These are phyloP conservation scores for Epichloe aotearoae DNA, from an alignment of 2,329 filamentous ascomycete species.

Conservation along the genomic window DNA sequence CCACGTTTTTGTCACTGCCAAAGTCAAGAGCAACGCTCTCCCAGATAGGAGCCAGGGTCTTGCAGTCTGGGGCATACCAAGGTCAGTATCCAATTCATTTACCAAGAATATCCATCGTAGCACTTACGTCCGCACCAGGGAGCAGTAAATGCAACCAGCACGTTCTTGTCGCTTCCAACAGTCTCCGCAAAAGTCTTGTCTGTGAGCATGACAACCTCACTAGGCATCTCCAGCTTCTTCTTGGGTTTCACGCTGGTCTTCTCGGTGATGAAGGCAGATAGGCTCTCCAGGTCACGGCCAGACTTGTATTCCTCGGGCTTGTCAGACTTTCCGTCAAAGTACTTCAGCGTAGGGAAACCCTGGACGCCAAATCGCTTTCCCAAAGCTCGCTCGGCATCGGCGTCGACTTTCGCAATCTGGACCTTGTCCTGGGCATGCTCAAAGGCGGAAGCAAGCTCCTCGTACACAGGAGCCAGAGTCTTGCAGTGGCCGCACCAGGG, in stretches of 20 bases:
- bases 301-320: slow-evolving; percentile 75
- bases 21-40: slow-evolving; percentile 78
- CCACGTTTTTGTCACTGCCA: slow-evolving; percentile 58
- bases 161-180: slow-evolving; percentile 76
- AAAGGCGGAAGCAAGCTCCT: slow-evolving; percentile 70
- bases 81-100: neutral
- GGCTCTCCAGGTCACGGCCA: slow-evolving; percentile 75
- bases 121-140: slow-evolving; percentile 96
- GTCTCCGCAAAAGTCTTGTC: slow-evolving; percentile 65
- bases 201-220: slow-evolving; percentile 65
- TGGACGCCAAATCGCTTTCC: slow-evolving; percentile 80
- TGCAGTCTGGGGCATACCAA: slow-evolving; percentile 62
- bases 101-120: neutral
- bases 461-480: slow-evolving; percentile 85
- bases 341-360: slow-evolving; percentile 96
- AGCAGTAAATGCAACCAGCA: slow-evolving; percentile 91
- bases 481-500: slow-evolving; percentile 99
- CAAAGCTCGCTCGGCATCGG: slow-evolving; percentile 72
- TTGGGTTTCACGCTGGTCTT: slow-evolving; percentile 78
- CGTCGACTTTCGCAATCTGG: slow-evolving; percentile 90
- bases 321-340: slow-evolving; percentile 89
- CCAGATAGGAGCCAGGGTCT: slow-evolving; percentile 80
- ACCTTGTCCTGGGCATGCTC: slow-evolving; percentile 59
- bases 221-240: slow-evolving; percentile 60
- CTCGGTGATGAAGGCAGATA: slow-evolving; percentile 67